Evolutionary conservation across 257 asterid species (phyloP).

Genomic region (Handroanthus guayacan): DNA sequence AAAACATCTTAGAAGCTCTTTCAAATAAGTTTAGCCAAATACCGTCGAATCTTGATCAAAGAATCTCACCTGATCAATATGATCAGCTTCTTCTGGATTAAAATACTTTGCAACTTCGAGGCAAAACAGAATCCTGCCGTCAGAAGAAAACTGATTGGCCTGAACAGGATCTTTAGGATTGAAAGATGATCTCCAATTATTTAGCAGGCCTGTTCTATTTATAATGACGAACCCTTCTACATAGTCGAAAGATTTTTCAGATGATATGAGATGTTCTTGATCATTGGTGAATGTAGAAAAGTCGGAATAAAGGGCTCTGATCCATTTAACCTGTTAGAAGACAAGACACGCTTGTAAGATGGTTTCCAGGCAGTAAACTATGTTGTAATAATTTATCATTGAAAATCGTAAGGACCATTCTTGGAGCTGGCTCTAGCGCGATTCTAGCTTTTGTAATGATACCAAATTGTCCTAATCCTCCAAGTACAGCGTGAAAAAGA

Average conservation of each 20-base stretch:
- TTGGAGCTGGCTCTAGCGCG: constrained; percentile 80
- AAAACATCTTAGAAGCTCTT: too few species aligned
- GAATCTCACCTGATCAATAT: constrained; percentile 51
- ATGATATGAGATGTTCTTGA: constrained; percentile 76
- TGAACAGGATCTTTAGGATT: constrained; percentile 69
- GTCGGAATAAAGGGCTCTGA: constrained; percentile 77
- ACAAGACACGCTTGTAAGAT: constrained; percentile 2
- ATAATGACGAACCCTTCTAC: constrained; percentile 78
- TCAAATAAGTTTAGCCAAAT: too few species aligned
- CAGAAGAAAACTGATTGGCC: constrained; percentile 69
- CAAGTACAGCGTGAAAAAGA: constrained; percentile 78
- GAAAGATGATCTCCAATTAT: constrained; percentile 82
- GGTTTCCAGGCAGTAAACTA: background rate
- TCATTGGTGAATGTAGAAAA: constrained; percentile 64
- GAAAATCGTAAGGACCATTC: constrained; percentile 43
- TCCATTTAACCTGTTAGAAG: constrained; percentile 80
- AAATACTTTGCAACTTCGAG: constrained; percentile 81
- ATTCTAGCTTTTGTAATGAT: constrained; percentile 79
- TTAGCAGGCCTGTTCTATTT: constrained; percentile 70
- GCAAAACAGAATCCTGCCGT: constrained; percentile 73
- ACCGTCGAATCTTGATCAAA: background rate
- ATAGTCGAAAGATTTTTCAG: constrained; percentile 63
- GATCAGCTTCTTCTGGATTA: constrained; percentile 46
- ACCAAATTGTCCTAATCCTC: constrained; percentile 93
- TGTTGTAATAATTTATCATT: background rate